phyloP scores from a whole-genome alignment of 1,284 basidiomycete species.

The Puccinia hordei region DNA sequence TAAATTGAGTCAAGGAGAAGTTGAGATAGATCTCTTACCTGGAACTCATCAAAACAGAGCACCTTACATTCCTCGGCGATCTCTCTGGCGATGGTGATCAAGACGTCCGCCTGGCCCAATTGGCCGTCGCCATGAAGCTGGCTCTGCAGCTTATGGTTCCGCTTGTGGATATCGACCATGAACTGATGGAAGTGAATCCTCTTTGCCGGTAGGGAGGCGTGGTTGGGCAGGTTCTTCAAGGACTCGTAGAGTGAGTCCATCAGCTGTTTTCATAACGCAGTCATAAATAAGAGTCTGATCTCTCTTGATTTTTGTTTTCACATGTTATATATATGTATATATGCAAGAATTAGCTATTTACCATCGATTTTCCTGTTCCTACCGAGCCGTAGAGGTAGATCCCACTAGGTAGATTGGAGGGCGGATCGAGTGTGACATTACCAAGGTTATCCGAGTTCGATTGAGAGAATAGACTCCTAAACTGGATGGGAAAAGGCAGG shows the following conservation, averaged over 20 bases:
- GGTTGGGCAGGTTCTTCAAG: constrained; percentile 19
- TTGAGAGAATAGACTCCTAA: constrained; percentile 24
- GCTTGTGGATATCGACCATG: constrained; percentile 98
- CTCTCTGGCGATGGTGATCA: constrained; percentile 83
- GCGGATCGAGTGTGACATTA: not conserved
- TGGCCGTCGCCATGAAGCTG: constrained; percentile 68
- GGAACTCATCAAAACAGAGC: constrained; percentile 97
- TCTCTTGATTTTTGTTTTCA: not conserved
- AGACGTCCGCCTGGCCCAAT: constrained; percentile 70
- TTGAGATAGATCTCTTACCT: constrained; percentile 64
- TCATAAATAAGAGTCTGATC: not conserved
- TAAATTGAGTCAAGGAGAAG: not conserved
- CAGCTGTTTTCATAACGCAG: constrained; percentile 67
- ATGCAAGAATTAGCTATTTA: not conserved
- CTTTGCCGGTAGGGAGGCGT: constrained; percentile 13
- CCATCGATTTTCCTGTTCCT: constrained; percentile 72
- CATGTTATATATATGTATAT: no score
- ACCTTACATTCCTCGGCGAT: constrained; percentile 81
- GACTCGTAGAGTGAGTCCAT: constrained; percentile 85
- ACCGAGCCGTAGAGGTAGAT: constrained; percentile 97
- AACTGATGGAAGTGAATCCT: constrained; percentile 64
- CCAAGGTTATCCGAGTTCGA: not conserved
- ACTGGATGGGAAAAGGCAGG: not conserved
- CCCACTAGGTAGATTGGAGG: constrained; percentile 71
- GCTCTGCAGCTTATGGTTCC: constrained; percentile 75